Evolutionary conservation across 352 stramenopile species (phyloP).

Genomic region (Plasmopara viticola): DNA sequence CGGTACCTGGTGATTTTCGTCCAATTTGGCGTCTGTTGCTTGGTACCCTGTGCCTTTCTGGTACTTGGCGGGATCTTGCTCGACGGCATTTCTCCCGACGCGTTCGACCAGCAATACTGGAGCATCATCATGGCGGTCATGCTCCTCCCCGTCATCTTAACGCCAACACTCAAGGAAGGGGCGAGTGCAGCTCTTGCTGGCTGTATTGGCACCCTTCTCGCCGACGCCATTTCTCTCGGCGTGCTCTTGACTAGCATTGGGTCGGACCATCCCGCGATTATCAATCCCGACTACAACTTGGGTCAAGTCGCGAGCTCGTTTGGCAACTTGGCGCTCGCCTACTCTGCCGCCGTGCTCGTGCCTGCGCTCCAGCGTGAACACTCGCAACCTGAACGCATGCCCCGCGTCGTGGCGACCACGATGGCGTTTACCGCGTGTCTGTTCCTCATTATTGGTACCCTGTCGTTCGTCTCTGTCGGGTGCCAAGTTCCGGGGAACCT

Average conservation of each 20-base stretch:
- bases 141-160: conserved; percentile 48
- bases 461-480: conserved; percentile 39
- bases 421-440: conserved; percentile 41
- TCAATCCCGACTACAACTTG: conserved; percentile 38
- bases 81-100: conserved; percentile 42
- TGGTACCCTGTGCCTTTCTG: conserved; percentile 50
- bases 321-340: conserved; percentile 54
- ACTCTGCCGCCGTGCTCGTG: conserved; percentile 49
- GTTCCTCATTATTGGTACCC: conserved; percentile 45
- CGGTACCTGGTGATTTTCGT: conserved; percentile 49
- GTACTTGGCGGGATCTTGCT: conserved; percentile 57
- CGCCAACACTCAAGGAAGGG: conserved; percentile 57
- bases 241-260: conserved; percentile 40
- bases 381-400: conserved; percentile 54
- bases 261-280: conserved; percentile 28
- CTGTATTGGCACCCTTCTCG: conserved; percentile 47
- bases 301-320: conserved; percentile 46
- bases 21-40: conserved; percentile 50
- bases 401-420: conserved; percentile 38
- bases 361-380: conserved; percentile 57
- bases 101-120: conserved; percentile 44
- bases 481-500: conserved; percentile 62
- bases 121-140: conserved; percentile 54
- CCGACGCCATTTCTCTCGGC: conserved; percentile 41
- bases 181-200: conserved; percentile 44